A percentile compares a stretch with the other conserved stretches of the same genome.
phyloP scores from a whole-genome alignment of 805 yeast species.

The Yarrowia sp. region DNA sequence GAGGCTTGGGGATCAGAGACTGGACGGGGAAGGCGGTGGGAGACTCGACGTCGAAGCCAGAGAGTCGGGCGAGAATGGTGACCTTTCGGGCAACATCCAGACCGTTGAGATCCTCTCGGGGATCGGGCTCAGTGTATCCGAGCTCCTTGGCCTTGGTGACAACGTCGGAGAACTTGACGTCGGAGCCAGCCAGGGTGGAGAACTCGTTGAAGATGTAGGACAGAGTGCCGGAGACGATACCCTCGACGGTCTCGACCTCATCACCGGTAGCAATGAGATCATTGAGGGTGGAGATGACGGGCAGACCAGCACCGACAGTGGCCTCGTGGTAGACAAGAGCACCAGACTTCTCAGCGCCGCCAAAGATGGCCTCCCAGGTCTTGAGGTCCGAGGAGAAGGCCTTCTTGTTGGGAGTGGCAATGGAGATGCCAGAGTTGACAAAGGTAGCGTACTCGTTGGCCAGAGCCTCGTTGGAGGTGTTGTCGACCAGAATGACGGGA shows the following conservation, averaged over 20 bases:
- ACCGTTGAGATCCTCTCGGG: slow-evolving; percentile 98
- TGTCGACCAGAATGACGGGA: slow-evolving; percentile 89
- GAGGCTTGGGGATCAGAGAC: slow-evolving; percentile 85
- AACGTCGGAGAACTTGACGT: slow-evolving; percentile 84
- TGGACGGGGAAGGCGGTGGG: slow-evolving; percentile 94
- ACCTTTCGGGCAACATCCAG: slow-evolving; percentile 98
- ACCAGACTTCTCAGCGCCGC: slow-evolving; percentile 57
- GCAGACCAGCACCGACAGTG: slow-evolving; percentile 98
- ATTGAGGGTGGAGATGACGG: slow-evolving; percentile 85
- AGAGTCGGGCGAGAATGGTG: slow-evolving; percentile 90
- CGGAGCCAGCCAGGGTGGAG: slow-evolving; percentile 68
- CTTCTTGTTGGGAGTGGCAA: slow-evolving; percentile 98
- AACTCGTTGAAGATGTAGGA: slow-evolving; percentile 95
- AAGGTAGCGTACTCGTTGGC: slow-evolving; percentile 81
- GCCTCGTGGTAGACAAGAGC: slow-evolving; percentile 97
- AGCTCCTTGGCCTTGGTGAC: slow-evolving; percentile 85
- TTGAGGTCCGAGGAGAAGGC: slow-evolving; percentile 83
- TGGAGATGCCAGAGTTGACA: slow-evolving; percentile 78
- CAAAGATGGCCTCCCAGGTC: slow-evolving; percentile 79
- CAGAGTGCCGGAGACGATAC: slow-evolving; percentile 94
- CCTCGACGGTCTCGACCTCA: slow-evolving; percentile 88
- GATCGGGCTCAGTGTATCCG: slow-evolving; percentile 99
- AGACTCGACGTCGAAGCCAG: slow-evolving; percentile 83
- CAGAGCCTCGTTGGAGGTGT: slow-evolving; percentile 83
- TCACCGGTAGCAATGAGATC: slow-evolving; percentile 94